Evolutionary conservation across 345 rosid genomes (phyloP), one percentile per base, ranked within the genome.

Genomic region (Rhizophora mangle): DNA sequence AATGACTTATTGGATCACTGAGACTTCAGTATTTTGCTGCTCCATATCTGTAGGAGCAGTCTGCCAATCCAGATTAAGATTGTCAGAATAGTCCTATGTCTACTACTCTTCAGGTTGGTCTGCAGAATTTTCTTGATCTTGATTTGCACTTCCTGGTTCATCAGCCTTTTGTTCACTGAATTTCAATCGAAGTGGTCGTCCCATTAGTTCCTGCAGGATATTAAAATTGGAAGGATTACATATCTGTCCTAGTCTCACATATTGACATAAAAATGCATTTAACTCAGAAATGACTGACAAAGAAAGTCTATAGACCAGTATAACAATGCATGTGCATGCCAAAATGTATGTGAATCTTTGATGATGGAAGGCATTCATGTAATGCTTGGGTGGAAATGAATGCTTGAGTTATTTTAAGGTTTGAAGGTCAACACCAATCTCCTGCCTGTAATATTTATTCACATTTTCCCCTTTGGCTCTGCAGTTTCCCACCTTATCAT

Each of bases 171-270:
- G 79, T 49, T 87, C 79, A 34, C 89, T 88, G 74, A 89, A 75
- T 78, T 91, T 94, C 52, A 94, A 82, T 63, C 74, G 80, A 72
- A 94, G 13, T 49, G 96, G 87, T 19, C 97, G 87, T 21, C 88
- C 97, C 97, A 91, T 87, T 72, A 94, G 76, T 74, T 91, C 93
- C 96, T 91, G 74, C 69, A 77, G 32, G 43, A 74, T 11, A 62
- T 43, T 43, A 67, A 63, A 22, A 76, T 64, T 21, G n/a, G 74
- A 59, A 73, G 5, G 36, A 56, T 63, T 37, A 68, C 13, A 5
- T 11, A 20, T 13, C 36, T 46, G 6, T 31, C 37, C 29, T 24
- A 36, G 52, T 53, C 9, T 53, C 39, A 63, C 60, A 56, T 56
- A 24, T 15, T 56, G 5, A 24, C 11, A 24, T 24, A 56, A 56